A percentile compares a stretch with the other conserved stretches of the same genome.
Conservation (phyloP, 345 rosid genomes). For the Dovyalis caffra region DNA sequence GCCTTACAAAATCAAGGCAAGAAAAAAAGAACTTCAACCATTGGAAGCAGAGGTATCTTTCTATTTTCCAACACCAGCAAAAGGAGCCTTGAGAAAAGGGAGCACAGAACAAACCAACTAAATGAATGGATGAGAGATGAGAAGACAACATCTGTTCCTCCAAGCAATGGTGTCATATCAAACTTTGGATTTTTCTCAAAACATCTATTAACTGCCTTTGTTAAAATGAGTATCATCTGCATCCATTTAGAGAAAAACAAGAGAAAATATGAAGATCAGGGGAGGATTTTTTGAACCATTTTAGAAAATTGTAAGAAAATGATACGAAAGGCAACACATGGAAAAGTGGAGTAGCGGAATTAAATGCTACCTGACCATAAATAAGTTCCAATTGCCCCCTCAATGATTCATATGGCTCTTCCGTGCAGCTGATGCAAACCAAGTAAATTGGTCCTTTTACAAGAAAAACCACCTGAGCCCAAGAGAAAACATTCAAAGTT, state of each 20-base stretch:
- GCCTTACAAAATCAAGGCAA: background rate
- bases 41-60: background rate
- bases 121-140: conserved; percentile 95
- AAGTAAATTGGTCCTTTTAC: conserved; percentile 97
- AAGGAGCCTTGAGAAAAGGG: conserved; percentile 1
- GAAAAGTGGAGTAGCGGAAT: background rate
- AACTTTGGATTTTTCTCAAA: conserved; percentile 96
- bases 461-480: conserved; percentile 82
- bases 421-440: conserved; percentile 97
- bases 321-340: background rate
- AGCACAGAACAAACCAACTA: conserved; percentile 72
- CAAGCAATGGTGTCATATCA: conserved; percentile 97
- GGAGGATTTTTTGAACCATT: conserved; percentile 3
- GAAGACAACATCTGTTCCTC: conserved; percentile 98
- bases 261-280: conserved; percentile 2
- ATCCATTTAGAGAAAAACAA: conserved; percentile 28
- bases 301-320: background rate
- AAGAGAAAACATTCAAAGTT: conserved; percentile 5
- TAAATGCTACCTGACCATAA: conserved; percentile 80
- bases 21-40: background rate
- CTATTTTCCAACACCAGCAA: background rate
- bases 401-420: conserved; percentile 86
- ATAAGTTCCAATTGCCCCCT: conserved; percentile 90
- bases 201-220: conserved; percentile 91
- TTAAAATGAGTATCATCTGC: conserved; percentile 98